Conservation (phyloP, 352 stramenopile genomes). For the Phytophthora crassamura region DNA sequence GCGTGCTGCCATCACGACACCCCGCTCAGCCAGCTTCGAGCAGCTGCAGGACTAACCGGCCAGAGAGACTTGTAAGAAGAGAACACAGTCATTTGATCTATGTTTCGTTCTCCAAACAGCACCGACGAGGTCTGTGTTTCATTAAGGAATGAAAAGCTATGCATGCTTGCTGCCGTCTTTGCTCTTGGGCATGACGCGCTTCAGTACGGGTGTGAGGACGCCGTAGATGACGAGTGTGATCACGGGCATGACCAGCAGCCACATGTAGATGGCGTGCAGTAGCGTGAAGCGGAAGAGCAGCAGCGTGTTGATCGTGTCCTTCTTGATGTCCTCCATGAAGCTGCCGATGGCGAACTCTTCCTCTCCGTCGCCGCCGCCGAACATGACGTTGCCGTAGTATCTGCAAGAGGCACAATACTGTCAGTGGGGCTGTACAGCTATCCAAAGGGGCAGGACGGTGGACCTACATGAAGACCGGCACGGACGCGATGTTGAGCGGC, state of each 20-base stretch:
- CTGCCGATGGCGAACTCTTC: conserved; percentile 70
- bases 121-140: too few species aligned
- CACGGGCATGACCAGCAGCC: conserved; percentile 70
- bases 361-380: conserved; percentile 49
- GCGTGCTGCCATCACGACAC: conserved; percentile 9
- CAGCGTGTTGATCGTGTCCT: conserved; percentile 77
- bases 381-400: conserved; percentile 65
- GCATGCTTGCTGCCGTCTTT: conserved; percentile 52
- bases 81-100: conserved; percentile 17
- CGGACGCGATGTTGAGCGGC: conserved; percentile 77
- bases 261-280: conserved; percentile 83
- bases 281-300: conserved; percentile 83
- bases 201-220: conserved; percentile 71
- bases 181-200: conserved; percentile 68
- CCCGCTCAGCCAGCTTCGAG: conserved; percentile 18
- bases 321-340: conserved; percentile 79
- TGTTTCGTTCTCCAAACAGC: conserved; percentile 8
- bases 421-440: not conserved
- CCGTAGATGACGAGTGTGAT: conserved; percentile 69
- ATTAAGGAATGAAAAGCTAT: too few species aligned
- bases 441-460: not conserved
- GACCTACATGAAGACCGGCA: conserved; percentile 83
- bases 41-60: conserved; percentile 15
- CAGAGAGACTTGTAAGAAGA: not conserved
- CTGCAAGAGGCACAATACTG: conserved; percentile 28